Base-by-base conservation (phyloP, 2,329 filamentous ascomycete genomes). In the Aspergillus pseudoviridinutans region DNA sequence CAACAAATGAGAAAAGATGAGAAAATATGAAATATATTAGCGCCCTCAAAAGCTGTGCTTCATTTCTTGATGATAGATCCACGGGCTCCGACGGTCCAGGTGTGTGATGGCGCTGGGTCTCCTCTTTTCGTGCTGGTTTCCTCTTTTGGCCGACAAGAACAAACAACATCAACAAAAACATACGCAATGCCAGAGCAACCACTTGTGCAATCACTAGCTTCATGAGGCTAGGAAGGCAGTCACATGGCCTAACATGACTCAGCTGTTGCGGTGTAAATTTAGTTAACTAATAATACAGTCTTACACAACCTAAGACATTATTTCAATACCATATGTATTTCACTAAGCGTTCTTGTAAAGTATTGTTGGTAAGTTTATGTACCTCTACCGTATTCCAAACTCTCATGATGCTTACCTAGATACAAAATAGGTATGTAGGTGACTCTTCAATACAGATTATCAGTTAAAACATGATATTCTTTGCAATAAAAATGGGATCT, bases 141-240 rank as follows among this genome's bases (percentile, higher is more conserved):
- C 32, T 47, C 24, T 27, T 24, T 47, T 47, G 24, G 20, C 22
- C 22, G 12, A 12, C 44, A 27, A 47, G 20, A 47, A 24, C 24
- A 62, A 67, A 66, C 64, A 58, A 53, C 61, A 65, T 68, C 68
- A 72, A 70, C 68, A 72, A 69, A 73, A 76, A 76, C 73, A 76
- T 74, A 70, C 73, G 71, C 65, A 54, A 46, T 27, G 27, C 61
- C 38, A 54, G 24, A 63, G 27, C 53, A 25, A 64, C 72, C 69
- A 66, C 1, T 8, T 47, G 51, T 55, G 73, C 63, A 62, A 51
- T 61, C 58, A 49, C 25, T 46, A 49, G 35, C 25, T 28, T 20
- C 28, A 22, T 28, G 2, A 14, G 27, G 38, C 9, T 28, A 38
- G 42, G 7, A n/a, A 14, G 14, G 10, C 27, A 28, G 20, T 50